Base-by-base conservation (phyloP, 805 yeast genomes). In the Cyberlindnera sargentensis region DNA sequence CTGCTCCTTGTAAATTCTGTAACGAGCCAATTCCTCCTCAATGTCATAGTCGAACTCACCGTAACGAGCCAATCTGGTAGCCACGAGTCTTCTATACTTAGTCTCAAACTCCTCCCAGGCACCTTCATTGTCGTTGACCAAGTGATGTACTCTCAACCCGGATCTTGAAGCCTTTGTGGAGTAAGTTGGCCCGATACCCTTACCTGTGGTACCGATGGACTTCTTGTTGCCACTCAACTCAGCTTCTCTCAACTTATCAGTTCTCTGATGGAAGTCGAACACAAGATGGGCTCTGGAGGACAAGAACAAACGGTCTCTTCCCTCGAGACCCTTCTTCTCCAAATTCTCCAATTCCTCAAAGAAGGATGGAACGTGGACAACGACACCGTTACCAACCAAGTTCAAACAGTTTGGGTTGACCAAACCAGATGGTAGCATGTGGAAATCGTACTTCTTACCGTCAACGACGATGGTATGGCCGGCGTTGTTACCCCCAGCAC, bases 401-500 rank as follows among this genome's bases (percentile, higher is more conserved):
- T 93, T 93, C 56, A 73, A 68, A 70, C 99, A 93, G 45, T 84
- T 83, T 48, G 93, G 89, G 64, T 93, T 93, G 47, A 93, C 95
- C 51, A 93, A 76, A n/a, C 99, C 99, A 8, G 96, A 87, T 20
- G 99, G 99, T 50, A 93, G 78, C 96, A 93, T 91, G 70, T 93
- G 99, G 83, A 93, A 93, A 65, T 93, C 99, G 63, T 90, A 93
- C 67, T 89, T 91, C 58, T 75, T 75, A 37, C 80, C 83, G 47
- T 81, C 80, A 41, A 89, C 99, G 39, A 93, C 97, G 59, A 93
- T 93, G 36, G 99, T 93, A 66, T 93, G 99, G 31, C 99, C 99
- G 28, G 99, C 99, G 63, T 93, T 93, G 73, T 93, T 93, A 61
- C 99, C 99, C 67, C 99, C 99, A 63, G 84, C 90, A 69, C 98